Evolutionary conservation across 2,329 filamentous ascomycete genomes (phyloP).

Genomic region (Bipolaris zeicola): DNA sequence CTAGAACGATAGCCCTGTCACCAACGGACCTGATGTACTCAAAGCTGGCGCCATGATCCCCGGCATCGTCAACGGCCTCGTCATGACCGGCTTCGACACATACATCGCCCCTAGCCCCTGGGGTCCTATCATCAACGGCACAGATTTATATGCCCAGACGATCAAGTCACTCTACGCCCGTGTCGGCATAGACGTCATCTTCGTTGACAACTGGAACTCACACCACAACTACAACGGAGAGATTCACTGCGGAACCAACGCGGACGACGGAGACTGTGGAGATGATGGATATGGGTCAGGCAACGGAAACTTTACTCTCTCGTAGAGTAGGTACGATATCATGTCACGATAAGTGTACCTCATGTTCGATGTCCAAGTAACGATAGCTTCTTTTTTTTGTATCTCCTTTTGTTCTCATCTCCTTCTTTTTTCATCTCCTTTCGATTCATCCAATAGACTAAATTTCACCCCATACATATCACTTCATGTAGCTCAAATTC

Average conservation of each 20-base stretch:
- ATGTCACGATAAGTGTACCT: no score
- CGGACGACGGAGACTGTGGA: no score
- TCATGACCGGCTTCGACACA: slow-evolving; percentile 1
- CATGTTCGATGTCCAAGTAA: no score
- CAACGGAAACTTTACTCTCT: no score
- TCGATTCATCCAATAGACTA: no score
- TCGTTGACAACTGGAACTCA: slow-evolving; percentile 12
- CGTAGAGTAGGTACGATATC: no score
- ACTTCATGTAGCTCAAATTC: no score
- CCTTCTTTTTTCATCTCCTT: no score
- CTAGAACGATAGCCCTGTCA: neutral
- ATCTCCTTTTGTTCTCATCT: no score
- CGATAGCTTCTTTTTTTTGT: no score
- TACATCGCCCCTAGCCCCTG: neutral
- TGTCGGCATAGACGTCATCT: slow-evolving; percentile 6
- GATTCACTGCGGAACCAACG: slow-evolving; percentile 13
- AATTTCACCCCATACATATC: no score
- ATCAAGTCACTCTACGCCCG: slow-evolving; percentile 4
- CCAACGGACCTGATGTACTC: neutral
- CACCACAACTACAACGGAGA: slow-evolving; percentile 13
- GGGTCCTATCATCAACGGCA: slow-evolving; percentile 1
- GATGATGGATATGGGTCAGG: no score
- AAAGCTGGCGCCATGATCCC: neutral
- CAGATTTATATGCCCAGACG: neutral
- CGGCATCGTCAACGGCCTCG: neutral